Evolutionary conservation across 768 basidiomycete species (phyloP).

Genomic region (Suillus subalutaceus): DNA sequence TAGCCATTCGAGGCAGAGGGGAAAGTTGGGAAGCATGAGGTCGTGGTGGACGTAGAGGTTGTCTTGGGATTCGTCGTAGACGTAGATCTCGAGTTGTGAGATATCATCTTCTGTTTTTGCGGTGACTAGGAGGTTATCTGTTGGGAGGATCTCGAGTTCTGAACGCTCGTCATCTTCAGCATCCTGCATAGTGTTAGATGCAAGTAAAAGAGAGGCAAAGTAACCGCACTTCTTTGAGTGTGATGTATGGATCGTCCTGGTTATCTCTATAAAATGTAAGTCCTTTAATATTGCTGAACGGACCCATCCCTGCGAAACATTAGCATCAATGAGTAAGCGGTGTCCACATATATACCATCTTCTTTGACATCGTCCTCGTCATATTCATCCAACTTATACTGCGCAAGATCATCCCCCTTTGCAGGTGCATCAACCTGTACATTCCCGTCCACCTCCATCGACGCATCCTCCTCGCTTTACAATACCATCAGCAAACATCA

Average conservation of each 20-base stretch:
- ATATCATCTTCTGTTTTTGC: conserved; percentile 98
- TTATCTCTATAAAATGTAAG: conserved; percentile 90
- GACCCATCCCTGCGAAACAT: conserved; percentile 55
- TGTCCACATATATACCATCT: conserved; percentile 28
- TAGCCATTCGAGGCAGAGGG: conserved; percentile 98
- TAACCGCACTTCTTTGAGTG: conserved; percentile 80
- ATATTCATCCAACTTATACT: conserved; percentile 92
- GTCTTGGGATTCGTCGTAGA: conserved; percentile 91
- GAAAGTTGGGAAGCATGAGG: conserved; percentile 95
- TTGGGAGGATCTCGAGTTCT: conserved; percentile 86
- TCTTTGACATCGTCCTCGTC: conserved; percentile 68
- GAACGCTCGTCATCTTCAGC: conserved; percentile 82
- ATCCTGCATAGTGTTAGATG: conserved; percentile 44
- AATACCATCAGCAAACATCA: conserved; percentile 17
- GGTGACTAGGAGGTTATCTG: conserved; percentile 89
- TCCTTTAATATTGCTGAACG: conserved; percentile 96
- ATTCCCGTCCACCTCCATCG: conserved; percentile 63
- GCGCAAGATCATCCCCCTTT: conserved; percentile 68
- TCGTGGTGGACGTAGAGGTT: conserved; percentile 97
- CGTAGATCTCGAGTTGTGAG: conserved; percentile 93
- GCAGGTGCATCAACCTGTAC: conserved; percentile 31
- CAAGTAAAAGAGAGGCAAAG: neutral
- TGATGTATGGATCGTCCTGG: conserved; percentile 95
- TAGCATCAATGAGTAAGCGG: neutral
- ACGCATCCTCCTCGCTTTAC: conserved; percentile 51